A percentile compares a stretch with the other conserved stretches of the same genome.
Conservation (phyloP, 192 early-diverging fungal genomes). For the Diversispora epigaea region DNA sequence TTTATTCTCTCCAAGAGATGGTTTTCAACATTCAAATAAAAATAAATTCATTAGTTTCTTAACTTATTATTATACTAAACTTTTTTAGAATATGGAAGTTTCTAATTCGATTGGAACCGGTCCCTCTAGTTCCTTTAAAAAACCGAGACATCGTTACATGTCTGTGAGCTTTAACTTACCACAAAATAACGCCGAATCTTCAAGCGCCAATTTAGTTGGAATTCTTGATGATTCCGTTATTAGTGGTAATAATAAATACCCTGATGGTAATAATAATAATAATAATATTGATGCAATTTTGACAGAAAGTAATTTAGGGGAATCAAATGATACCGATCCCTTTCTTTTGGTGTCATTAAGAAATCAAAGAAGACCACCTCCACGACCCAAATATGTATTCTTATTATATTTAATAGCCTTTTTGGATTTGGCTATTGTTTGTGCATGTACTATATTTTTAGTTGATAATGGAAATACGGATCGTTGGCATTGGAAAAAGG, state of each 20-base stretch:
- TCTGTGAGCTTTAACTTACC: not conserved
- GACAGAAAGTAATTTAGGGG: not conserved
- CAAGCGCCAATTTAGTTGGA: not conserved
- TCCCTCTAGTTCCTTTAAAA: no score
- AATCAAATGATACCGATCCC: constrained; percentile 1
- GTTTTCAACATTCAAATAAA: no score
- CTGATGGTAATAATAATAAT: not conserved
- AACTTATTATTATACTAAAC: no score
- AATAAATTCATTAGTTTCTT: no score
- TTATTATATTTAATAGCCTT: constrained; percentile 9
- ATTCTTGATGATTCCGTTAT: no score
- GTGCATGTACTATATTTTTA: not conserved
- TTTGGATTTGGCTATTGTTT: constrained; percentile 10
- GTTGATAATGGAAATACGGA: not conserved
- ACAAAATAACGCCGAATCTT: not conserved
- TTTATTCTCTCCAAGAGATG: no score
- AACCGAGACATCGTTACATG: constrained; percentile 4
- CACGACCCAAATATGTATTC: constrained; percentile 3
- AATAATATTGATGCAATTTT: not conserved
- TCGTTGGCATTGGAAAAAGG: not conserved
- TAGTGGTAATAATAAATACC: not conserved
- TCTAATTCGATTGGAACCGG: no score
- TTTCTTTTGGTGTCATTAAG: constrained; percentile 25
- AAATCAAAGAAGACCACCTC: not conserved
- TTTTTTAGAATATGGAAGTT: no score